Evolutionary conservation across 2,329 filamentous ascomycete species (phyloP), one percentile per base, ranked within the genome.

Genomic region (Podosphaera aphanis): DNA sequence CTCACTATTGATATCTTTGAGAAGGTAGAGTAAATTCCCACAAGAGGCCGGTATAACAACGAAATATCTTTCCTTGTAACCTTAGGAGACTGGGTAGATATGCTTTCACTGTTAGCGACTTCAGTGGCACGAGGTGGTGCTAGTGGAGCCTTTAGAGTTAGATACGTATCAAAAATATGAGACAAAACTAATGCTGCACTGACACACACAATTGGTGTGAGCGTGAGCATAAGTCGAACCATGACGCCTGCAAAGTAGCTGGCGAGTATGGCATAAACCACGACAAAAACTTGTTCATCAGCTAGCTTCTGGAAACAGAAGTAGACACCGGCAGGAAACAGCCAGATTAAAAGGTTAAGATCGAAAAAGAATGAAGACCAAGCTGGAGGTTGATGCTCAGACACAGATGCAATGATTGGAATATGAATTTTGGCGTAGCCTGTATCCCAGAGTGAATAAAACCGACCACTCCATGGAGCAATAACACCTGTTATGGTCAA

Each of bases 331-430:
- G 90, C 92, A 3, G 90, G 90, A 75, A 98, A 95, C 45, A 98
- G 76, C 90, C 90, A 98, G 65, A 98, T 93, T 57, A 98, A 73
- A 68, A 98, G 77, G 68, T 93, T 94, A 55, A 98, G 71, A 58
- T 98, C 90, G 63, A 98, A 98, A 69, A 98, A 98, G 71, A 94
- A 98, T 15, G 92, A 84, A 2, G 90, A 90, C 90, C 90, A 98
- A 38, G 90, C 90, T 33, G 90, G 98, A 46, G 90, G 90, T 66
- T 98, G 90, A 67, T 98, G 90, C 66, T 98, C 90, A 1, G 90
- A 98, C 41, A 98, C 90, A n/a, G 90, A 98, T 2, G 90, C 90
- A 61, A 98, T 98, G 60, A 98, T 98, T 50, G 90, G 90, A 60
- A 98, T 98, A 60, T 98, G 90, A 52, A 95, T 92, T 71, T 98